Base-by-base conservation (phyloP, 208 protist genomes). In the Trypanosoma theileri region DNA sequence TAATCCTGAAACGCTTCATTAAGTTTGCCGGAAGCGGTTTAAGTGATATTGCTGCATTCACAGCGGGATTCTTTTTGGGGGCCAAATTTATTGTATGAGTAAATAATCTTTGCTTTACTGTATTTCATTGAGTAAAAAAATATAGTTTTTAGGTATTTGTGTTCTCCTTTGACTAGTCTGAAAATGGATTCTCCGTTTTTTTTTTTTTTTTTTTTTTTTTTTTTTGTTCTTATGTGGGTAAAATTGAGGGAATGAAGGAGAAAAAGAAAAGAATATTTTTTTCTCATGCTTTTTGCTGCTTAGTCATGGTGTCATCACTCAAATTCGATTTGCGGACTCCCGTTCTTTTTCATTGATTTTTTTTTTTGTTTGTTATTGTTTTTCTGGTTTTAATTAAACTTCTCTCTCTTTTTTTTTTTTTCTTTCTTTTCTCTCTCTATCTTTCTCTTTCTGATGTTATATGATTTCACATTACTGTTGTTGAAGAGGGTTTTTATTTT, bases 41-140 rank as follows among this genome's bases (percentile, higher is more conserved):
- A 31, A 79, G 77, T 35, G 80, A 83, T 41, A 73, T 73, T 16
- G 77, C 77, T 45, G 84, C 82, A 24, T 90, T 93, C 66, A 70
- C 75, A 51, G 66, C 75, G 3, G 80, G 87, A 35, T 85, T 90
- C 54, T 77, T 81, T 46, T 28, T 85, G 31, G 84, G 80, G 7
- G 64, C 72, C 19, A 79, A 80, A 68, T 86, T 82, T 61, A 63
- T 92, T 40, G 73, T 79, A 26, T 89, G 46, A 73, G 17, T 52
- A 35, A 35, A 8, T 8, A 1, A 35, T 35, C 1, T 35, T 73
- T 70, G 16, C 64, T 66, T 21, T 41, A 59, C 48, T 63, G 44
- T 52, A 7, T n/a, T 16, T 51, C 28, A 13, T 45, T 42, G 19
- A 46, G n/a, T 35, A 35, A 6, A 35, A 6, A 1, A 35, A 44